phyloP scores from a whole-genome alignment of 768 basidiomycete species.

The Amanita jacksonii region DNA sequence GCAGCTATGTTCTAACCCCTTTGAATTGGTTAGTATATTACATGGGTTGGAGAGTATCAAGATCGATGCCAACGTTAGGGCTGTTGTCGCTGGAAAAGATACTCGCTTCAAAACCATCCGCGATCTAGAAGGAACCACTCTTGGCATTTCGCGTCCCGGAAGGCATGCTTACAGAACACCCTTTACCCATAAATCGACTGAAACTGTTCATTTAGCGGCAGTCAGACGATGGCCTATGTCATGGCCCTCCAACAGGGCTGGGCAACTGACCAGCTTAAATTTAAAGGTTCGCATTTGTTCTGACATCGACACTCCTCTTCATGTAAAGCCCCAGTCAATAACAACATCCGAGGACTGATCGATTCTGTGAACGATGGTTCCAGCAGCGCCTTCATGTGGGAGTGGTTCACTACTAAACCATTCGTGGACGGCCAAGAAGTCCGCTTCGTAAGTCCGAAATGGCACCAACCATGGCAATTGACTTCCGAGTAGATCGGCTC shows the following conservation, averaged over 20 bases:
- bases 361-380: slow-evolving; percentile 82
- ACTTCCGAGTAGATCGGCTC: slow-evolving; percentile 53
- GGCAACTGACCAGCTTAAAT: slow-evolving; percentile 52
- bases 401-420: slow-evolving; percentile 76
- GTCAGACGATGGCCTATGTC: slow-evolving; percentile 92
- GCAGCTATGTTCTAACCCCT: slow-evolving; percentile 84
- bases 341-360: slow-evolving; percentile 73
- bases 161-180: slow-evolving; percentile 52
- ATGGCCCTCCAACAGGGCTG: slow-evolving; percentile 88
- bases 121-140: slow-evolving; percentile 70
- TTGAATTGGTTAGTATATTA: slow-evolving; percentile 59
- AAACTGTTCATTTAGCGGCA: slow-evolving; percentile 41
- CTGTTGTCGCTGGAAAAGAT: slow-evolving; percentile 80
- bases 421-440: slow-evolving; percentile 72
- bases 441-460: slow-evolving; percentile 57
- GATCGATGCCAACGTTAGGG: slow-evolving; percentile 40
- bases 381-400: slow-evolving; percentile 92
- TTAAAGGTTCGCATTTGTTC: slow-evolving; percentile 41
- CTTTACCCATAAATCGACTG: neutral
- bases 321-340: slow-evolving; percentile 44
- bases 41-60: neutral
- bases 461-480: slow-evolving; percentile 8
- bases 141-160: slow-evolving; percentile 85
- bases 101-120: slow-evolving; percentile 59
- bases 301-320: neutral